Conservation (phyloP, 2,329 filamentous ascomycete genomes). For the Trichoderma gracile region DNA sequence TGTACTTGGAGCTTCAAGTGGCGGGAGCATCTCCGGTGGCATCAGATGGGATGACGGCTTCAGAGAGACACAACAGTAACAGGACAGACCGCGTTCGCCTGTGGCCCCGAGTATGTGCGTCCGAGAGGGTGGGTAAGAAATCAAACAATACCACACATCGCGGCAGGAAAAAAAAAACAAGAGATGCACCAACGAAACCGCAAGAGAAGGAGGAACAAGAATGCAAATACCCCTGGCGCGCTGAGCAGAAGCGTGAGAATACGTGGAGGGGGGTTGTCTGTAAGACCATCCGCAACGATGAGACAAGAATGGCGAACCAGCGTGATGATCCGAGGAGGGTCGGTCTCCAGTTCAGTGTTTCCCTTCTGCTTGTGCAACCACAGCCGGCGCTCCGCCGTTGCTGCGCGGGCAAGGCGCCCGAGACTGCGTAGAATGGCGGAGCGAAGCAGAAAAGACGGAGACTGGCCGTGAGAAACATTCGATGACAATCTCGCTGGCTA, state of each 20-base stretch:
- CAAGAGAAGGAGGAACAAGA: background rate
- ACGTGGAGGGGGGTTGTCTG: background rate
- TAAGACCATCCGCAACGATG: conserved; percentile 6
- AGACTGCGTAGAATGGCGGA: background rate
- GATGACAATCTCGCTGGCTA: too few relatives aligned
- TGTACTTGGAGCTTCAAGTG: background rate
- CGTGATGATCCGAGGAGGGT: background rate
- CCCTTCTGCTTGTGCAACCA: background rate
- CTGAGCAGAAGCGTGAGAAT: background rate
- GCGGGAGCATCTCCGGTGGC: background rate
- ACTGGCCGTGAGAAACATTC: background rate
- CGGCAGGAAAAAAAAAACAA: background rate
- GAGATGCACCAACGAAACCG: too few relatives aligned
- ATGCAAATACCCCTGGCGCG: background rate
- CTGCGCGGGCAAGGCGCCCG: background rate
- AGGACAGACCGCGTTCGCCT: background rate
- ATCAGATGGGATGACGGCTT: background rate
- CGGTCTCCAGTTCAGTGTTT: background rate
- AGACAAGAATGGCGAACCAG: background rate
- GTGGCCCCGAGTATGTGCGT: background rate
- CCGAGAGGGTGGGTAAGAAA: conserved; percentile 16
- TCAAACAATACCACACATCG: background rate
- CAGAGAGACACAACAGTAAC: too few relatives aligned
- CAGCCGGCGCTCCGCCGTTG: conserved; percentile 1
- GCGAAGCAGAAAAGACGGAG: background rate